Base-by-base conservation (phyloP, 2,329 filamentous ascomycete genomes). In the Aspergillus clavatus region DNA sequence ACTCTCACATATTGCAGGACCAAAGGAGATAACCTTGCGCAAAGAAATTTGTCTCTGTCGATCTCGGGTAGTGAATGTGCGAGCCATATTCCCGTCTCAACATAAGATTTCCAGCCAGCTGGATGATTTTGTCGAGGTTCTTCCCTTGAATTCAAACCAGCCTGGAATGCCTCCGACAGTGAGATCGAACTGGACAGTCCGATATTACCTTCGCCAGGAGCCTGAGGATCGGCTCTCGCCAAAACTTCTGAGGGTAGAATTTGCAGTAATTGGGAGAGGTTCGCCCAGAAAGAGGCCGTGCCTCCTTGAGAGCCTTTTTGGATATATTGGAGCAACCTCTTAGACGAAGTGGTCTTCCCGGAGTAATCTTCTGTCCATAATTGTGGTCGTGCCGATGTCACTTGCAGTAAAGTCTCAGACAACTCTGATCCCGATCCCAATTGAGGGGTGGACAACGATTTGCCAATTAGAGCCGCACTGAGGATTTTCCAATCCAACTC, bases 251-350 rank as follows among this genome's bases (percentile, higher is more conserved):
- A 47, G 4, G 84, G 84, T 10, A 87, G 56, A 5, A 62, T 62
- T 19, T 68, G 63, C 40, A 95, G 62, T 0, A 97, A 68, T 23
- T 74, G 71, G 29, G 77, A 73, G 24, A 95, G 63, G 12, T 78
- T 79, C 21, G 75, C 67, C 93, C 93, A 98, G 60, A 84, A 95
- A 7, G 76, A 78, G 3, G 76, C 69, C 0, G 81, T 73, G 3
- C 86, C 85, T n/a, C 82, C 80, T 59, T 96, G 87, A 0, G 91
- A 95, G 2, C 93, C 91, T 57, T 83, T 87, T 50, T 86, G 83
- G 5, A 97, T 72, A 55, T 94, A 93, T 7, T 81, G 73, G 40
- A 80, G 78, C 3, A 98, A 67, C 18, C 84, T 70, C 48, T 73
- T 79, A 48, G 68, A 75, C 47, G 66, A 78, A 6, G 76, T 61